A percentile compares a stretch with the other conserved stretches of the same genome.
phyloP scores from a whole-genome alignment of 257 asterid genomes.

The Asclepias syriaca region DNA sequence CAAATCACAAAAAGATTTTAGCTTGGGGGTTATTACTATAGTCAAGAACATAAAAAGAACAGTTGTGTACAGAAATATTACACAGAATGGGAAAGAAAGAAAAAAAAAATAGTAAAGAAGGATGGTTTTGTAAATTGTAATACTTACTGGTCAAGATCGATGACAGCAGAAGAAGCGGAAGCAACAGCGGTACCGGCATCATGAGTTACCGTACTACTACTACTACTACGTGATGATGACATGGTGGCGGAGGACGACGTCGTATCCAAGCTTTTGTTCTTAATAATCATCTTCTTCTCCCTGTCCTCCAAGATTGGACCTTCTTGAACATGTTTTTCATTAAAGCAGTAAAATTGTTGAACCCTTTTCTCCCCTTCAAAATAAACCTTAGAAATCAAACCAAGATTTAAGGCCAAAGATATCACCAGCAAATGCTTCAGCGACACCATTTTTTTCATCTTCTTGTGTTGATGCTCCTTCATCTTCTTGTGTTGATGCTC shows the following conservation, averaged over 20 bases:
- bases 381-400: slow-evolving; percentile 22
- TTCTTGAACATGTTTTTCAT: slow-evolving; percentile 7
- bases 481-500: slow-evolving; percentile 4
- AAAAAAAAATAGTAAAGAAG: background rate
- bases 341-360: slow-evolving; percentile 7
- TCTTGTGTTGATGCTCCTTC: slow-evolving; percentile 13
- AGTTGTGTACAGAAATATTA: background rate
- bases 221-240: slow-evolving; percentile 22
- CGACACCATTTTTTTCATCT: slow-evolving; percentile 8
- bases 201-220: slow-evolving; percentile 16
- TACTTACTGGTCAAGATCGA: slow-evolving; percentile 88
- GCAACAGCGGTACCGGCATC: background rate
- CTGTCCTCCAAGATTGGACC: slow-evolving; percentile 6
- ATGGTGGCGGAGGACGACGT: slow-evolving; percentile 8
- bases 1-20: background rate
- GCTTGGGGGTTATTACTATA: background rate
- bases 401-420: slow-evolving; percentile 30
- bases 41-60: background rate
- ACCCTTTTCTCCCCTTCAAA: slow-evolving; percentile 17
- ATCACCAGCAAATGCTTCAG: slow-evolving; percentile 21
- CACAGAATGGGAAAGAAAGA: background rate
- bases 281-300: background rate
- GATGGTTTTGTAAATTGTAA: background rate
- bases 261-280: slow-evolving; percentile 7
- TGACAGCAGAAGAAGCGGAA: slow-evolving; percentile 6